Base-by-base conservation (phyloP, 2,329 filamentous ascomycete genomes). In the Taxawa tesnikishii region DNA sequence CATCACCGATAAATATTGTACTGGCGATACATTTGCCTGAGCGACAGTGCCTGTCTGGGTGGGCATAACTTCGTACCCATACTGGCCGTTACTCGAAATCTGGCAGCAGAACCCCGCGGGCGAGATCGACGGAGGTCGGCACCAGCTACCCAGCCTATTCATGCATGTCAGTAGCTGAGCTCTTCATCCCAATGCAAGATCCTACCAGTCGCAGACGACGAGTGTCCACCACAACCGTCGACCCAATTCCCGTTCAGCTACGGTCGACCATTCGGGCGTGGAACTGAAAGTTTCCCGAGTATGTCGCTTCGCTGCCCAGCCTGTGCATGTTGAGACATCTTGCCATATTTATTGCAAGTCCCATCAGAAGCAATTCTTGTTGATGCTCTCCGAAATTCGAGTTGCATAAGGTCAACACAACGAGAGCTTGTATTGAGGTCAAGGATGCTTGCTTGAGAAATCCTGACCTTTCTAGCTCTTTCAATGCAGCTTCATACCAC, bases 201-300 rank as follows among this genome's bases (percentile, higher is more conserved):
- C 14, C 14, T 12, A 36, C 33, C 34, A 37, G 19, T 37, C 34
- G 11, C 34, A 26, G 6, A 37, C 29, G 8, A 37, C 34, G 21
- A 27, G 27, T 3, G 29, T 37, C 34, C 34, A 37, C 34, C 34
- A 37, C 5, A 37, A 16, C n/a, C 34, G 34, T 27, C 34, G 29
- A 6, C 34, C 34, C 10, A 37, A 18, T 15, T 37, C 34, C 10
- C 34, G 29, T 10, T 19, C 25, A 7, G 31, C 34, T 5, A 28
- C 17, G 3, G 34, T 29, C 14, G 31, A 27, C 34, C 34, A 37
- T 13, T 32, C 34, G 4, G 30, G 30, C 13, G 24, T 23, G 6
- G 6, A 10, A 5, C 12, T 4, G 4, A 37, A 2, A 13, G 4
- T 9, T n/a, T n/a, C n/a, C 5, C 5, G 29, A 5, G 13, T 23